Evolutionary conservation across 163 green algal species (phyloP), one percentile per base, ranked within the genome.

Genomic region (Prototheca cutis): DNA sequence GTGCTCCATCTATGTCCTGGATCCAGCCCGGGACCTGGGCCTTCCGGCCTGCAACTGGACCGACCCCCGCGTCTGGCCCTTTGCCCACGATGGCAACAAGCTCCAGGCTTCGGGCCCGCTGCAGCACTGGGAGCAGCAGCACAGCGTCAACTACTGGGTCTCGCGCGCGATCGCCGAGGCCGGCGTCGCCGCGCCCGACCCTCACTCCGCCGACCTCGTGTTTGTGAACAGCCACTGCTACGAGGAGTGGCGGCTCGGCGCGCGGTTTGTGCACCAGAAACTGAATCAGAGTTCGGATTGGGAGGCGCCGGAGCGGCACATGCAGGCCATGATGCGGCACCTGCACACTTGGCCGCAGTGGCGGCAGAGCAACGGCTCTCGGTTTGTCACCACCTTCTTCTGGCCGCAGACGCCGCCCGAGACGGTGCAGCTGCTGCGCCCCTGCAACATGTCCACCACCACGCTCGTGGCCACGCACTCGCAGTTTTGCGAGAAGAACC

Each of bases 161-260:
- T 10, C 53, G 6, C 24, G 59, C 27, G 40, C 53, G 15, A 63
- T 70, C n/a, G 13, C 19, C n/a, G 33, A 8, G 8, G 52, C 36
- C 5, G 30, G 25, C 7, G 31, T 19, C 17, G 39, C 17, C 10
- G 21, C 34, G 3, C 4, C 25, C 28, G 19, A 56, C 47, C 6
- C 39, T 13, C 18, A 34, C 25, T 23, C 17, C 6, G 62, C 62
- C 25, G 62, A 70, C 30, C 8, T 70, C 3, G 28, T 70, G 4
- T 70, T 70, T 39, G 18, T 70, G 31, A 32, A 70, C 49, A 42
- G 36, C 39, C 52, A 47, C 27, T 70, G 62, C 62, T 70, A 63
- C 28, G 30, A 40, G 21, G 6, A 5, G 28, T 58, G 52, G 52
- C 30, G 21, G 29, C 27, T 58, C 18, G 29, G 30, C 30, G 17